Evolutionary conservation across 306 rosid genomes (phyloP).

Genomic region (Quercus berberidifolia): DNA sequence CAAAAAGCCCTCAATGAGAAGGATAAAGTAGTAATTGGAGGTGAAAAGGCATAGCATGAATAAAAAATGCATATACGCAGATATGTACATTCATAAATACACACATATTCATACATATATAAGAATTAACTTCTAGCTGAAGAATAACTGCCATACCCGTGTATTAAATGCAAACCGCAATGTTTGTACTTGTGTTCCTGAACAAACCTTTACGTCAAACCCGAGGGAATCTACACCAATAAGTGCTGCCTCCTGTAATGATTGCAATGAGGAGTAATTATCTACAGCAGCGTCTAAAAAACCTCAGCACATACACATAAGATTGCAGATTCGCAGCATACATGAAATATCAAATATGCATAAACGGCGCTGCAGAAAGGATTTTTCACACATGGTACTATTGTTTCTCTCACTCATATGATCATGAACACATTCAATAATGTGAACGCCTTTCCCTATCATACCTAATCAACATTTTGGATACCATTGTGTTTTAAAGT

Average conservation of each 20-base stretch:
- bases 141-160: constrained; percentile 46
- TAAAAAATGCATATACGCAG: background rate
- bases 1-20: background rate
- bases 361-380: constrained; percentile 1
- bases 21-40: background rate
- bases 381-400: constrained; percentile 6
- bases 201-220: constrained; percentile 82
- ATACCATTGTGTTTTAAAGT: background rate
- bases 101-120: background rate
- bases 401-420: constrained; percentile 3
- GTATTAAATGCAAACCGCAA: constrained; percentile 71
- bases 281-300: constrained; percentile 6
- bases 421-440: background rate
- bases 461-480: background rate
- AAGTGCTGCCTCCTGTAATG: constrained; percentile 79
- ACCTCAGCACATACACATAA: background rate
- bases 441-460: constrained; percentile 1
- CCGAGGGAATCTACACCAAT: constrained; percentile 81
- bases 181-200: constrained; percentile 89
- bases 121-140: background rate
- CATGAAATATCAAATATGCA: background rate
- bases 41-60: background rate
- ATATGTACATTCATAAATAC: background rate
- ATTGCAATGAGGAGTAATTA: constrained; percentile 16
- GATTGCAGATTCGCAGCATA: background rate